phyloP scores from a whole-genome alignment of 2,329 filamentous ascomycete genomes.

The Emergomyces orientalis region DNA sequence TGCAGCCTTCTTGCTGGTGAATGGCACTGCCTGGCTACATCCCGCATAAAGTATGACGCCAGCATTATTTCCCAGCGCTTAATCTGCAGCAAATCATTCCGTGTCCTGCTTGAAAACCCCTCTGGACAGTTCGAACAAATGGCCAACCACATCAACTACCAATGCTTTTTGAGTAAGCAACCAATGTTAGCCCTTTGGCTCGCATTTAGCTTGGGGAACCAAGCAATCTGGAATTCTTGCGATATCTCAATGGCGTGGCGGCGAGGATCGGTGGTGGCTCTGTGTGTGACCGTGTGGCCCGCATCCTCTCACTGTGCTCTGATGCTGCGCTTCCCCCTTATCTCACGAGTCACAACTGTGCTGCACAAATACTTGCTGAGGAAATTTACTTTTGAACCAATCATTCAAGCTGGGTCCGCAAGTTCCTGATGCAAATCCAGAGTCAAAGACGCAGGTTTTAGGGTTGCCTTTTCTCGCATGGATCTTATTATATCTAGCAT shows the following conservation, averaged over 20 bases:
- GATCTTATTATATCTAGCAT: constrained; percentile 5
- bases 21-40: neutral
- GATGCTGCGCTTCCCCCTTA: neutral
- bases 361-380: neutral
- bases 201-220: neutral
- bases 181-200: neutral
- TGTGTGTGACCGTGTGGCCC: neutral
- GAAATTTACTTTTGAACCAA: neutral
- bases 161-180: neutral
- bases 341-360: neutral
- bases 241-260: neutral
- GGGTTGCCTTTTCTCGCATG: neutral
- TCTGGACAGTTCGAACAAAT: neutral
- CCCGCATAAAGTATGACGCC: neutral
- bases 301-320: neutral
- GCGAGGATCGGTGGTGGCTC: neutral
- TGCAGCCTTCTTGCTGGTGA: neutral
- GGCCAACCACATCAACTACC: constrained; percentile 6
- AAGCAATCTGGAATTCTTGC: neutral
- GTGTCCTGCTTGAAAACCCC: neutral
- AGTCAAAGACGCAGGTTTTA: neutral
- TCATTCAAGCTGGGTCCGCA: neutral
- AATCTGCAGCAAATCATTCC: constrained; percentile 13
- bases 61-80: constrained; percentile 10
- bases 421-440: neutral